Base-by-base conservation (phyloP, 2,329 filamentous ascomycete genomes). In the Ophidiomyces ophidiicola region DNA sequence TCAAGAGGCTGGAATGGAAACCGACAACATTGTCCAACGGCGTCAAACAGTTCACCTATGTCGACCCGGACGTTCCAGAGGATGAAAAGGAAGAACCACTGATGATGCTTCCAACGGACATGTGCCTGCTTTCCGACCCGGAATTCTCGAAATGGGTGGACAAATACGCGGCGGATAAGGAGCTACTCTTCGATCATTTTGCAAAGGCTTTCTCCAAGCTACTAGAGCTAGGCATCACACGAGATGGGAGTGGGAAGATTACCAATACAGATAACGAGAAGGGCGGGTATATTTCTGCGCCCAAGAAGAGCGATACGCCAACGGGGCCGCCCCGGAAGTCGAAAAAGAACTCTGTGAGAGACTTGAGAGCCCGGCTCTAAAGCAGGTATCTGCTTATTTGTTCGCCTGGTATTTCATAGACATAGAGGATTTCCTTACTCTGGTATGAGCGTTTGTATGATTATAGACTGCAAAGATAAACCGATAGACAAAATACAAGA, bases 51-150 rank as follows among this genome's bases (percentile, higher is more conserved):
- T 80, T 74, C 53, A 68, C 70, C 31, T 73, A 74, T 48, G 67
- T 68, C 33, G 73, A 77, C 45, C 70, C 74, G 32, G 70, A 77
- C 47, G 51, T 54, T 11, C 40, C 48, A 6, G 48, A 47, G 14
- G 58, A 59, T 39, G 62, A 62, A 48, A 54, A 53, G 26, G 67
- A 68, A 31, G 68, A 70, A 42, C 70, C 71, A 41, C 58, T 79
- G 29, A 79, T 79, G 76, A 79, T 79, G 76, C 52, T 79, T 52
- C 75, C 75, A 0, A 77, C 74, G 2, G 75, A 79, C 52, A 69
- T 79, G 50, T 69, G 74, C 3, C 60, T 79, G 26, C 57, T 70
- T 3, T 60, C 64, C 1, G 75, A 80, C 46, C 53, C 62, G 2
- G 52, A 47, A 4, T 79, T 80, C 52, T 53, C 60, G 12, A 58